These are phyloP conservation scores for Colletotrichum chrysophilum DNA, from an alignment of 2,329 filamentous ascomycete genomes.

Conservation along the genomic window DNA sequence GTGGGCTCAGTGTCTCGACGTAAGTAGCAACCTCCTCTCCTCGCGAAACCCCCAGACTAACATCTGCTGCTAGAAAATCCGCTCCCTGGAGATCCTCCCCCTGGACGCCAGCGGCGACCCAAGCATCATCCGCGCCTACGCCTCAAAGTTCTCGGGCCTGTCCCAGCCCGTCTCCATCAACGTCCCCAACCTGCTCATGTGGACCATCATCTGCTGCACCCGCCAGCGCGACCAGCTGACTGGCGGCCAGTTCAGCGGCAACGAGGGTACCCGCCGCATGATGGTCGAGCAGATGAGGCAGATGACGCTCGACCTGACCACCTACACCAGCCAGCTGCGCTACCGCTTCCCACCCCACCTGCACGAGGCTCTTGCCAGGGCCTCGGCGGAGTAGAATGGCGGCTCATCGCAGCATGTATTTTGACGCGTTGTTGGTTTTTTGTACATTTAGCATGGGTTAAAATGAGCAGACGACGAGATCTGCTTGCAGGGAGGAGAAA, in stretches of 20 bases:
- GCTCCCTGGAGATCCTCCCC: slow-evolving; percentile 78
- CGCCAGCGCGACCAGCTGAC: slow-evolving; percentile 76
- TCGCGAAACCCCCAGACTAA: neutral
- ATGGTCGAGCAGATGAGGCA: slow-evolving; percentile 76
- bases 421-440: neutral
- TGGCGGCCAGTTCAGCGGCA: slow-evolving; percentile 75
- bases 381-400: slow-evolving; percentile 66
- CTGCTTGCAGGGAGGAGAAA: neutral
- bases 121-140: slow-evolving; percentile 77
- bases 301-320: slow-evolving; percentile 88
- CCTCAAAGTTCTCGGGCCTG: slow-evolving; percentile 80
- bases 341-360: slow-evolving; percentile 88
- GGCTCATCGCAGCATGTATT: neutral
- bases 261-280: slow-evolving; percentile 66
- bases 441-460: neutral
- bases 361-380: slow-evolving; percentile 86
- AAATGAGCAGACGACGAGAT: neutral
- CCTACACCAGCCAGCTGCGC: slow-evolving; percentile 90
- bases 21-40: slow-evolving; percentile 42
- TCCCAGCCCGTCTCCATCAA: slow-evolving; percentile 85
- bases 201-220: slow-evolving; percentile 88
- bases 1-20: slow-evolving; percentile 64
- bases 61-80: slow-evolving; percentile 65
- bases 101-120: slow-evolving; percentile 78
- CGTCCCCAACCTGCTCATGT: slow-evolving; percentile 89